phyloP scores from a whole-genome alignment of 768 basidiomycete species.

The Albatrellus ellisii region DNA sequence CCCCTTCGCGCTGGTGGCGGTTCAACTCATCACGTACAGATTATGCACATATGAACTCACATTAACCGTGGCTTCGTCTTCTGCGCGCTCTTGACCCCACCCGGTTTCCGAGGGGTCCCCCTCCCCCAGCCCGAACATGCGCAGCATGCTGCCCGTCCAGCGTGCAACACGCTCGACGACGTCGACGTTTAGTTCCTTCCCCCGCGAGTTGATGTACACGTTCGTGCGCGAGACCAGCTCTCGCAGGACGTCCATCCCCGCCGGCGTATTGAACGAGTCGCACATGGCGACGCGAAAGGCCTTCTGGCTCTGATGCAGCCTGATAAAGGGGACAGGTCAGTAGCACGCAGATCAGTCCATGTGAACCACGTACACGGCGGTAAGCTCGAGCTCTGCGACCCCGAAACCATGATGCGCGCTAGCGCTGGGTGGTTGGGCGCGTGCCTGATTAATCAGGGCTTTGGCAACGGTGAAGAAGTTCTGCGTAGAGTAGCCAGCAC shows the following conservation, averaged over 20 bases:
- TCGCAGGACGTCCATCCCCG: conserved; percentile 59
- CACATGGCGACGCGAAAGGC: conserved; percentile 79
- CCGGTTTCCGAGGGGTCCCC: conserved; percentile 58
- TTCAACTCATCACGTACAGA: conserved; percentile 3
- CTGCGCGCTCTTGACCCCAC: conserved; percentile 63
- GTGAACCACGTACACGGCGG: conserved; percentile 35
- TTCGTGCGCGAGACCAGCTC: conserved; percentile 80
- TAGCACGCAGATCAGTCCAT: not conserved
- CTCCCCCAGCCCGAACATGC: conserved; percentile 70
- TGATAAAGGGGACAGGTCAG: conserved; percentile 21
- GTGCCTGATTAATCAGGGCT: conserved; percentile 56
- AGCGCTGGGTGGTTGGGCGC: conserved; percentile 31
- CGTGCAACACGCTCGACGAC: conserved; percentile 50
- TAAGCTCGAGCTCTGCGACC: conserved; percentile 54
- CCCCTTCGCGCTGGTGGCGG: conserved; percentile 54
- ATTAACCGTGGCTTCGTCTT: conserved; percentile 32
- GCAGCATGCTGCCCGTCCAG: conserved; percentile 65
- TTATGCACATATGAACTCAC: conserved; percentile 23
- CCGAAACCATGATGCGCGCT: conserved; percentile 58
- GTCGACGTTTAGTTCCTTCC: conserved; percentile 43
- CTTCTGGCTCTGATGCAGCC: conserved; percentile 61
- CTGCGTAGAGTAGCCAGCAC: conserved; percentile 25
- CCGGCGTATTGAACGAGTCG: conserved; percentile 95
- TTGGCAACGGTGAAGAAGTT: conserved; percentile 90
- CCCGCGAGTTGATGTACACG: conserved; percentile 67